Evolutionary conservation across 2,329 filamentous ascomycete genomes (phyloP).

Genomic region (Chaetomium olivaceum): DNA sequence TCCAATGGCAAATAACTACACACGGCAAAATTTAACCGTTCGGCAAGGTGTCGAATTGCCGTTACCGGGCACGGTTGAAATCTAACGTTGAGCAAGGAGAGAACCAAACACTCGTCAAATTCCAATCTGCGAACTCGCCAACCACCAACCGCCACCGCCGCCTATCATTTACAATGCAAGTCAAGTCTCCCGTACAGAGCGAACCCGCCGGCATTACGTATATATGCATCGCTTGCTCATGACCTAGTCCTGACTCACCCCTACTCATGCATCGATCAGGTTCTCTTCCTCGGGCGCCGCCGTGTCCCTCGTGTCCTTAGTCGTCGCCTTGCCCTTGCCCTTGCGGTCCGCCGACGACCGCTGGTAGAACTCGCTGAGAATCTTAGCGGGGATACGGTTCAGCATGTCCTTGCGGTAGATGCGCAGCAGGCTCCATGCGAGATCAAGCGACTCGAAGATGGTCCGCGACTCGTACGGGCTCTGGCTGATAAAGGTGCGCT

Average conservation of each 20-base stretch:
- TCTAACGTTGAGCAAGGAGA: too few species aligned
- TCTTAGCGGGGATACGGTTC: constrained; percentile 86
- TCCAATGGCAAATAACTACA: constrained; percentile 5
- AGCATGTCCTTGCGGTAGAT: constrained; percentile 98
- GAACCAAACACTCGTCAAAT: constrained; percentile 23
- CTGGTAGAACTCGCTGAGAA: constrained; percentile 81
- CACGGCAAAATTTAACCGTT: not conserved
- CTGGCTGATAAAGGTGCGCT: constrained; percentile 90
- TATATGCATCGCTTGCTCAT: constrained; percentile 1
- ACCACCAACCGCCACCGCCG: constrained; percentile 20
- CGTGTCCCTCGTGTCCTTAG: constrained; percentile 37
- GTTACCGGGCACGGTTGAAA: not conserved
- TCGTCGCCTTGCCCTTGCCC: constrained; percentile 57
- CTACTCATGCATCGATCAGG: constrained; percentile 40
- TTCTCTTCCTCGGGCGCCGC: constrained; percentile 39
- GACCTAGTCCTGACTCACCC: not conserved
- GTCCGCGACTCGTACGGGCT: constrained; percentile 87
- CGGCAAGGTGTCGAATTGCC: not conserved
- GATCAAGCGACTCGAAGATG: constrained; percentile 91
- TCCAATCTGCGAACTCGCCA: constrained; percentile 32
- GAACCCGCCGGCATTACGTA: not conserved
- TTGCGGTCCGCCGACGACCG: constrained; percentile 64
- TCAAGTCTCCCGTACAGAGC: constrained; percentile 20
- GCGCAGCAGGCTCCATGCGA: constrained; percentile 92
- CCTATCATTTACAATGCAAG: constrained; percentile 30